Evolutionary conservation across 306 rosid genomes (phyloP).

Genomic region (Quercus robur): DNA sequence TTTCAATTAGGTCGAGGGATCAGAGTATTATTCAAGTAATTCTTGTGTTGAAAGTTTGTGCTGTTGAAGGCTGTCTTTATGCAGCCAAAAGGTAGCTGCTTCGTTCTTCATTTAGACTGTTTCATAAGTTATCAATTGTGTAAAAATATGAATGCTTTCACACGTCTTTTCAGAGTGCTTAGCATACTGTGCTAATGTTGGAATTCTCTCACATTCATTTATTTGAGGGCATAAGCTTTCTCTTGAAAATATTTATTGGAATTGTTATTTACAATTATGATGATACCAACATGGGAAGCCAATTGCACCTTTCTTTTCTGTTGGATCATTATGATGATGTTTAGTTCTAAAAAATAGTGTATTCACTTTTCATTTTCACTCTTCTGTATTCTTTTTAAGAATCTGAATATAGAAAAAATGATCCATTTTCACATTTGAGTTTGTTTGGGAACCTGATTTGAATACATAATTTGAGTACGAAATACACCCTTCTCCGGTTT

Average conservation of each 20-base stretch:
- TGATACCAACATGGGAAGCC: not conserved
- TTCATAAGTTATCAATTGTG: not conserved
- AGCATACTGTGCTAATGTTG: not conserved
- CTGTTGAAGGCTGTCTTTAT: not conserved
- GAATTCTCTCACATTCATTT: not conserved
- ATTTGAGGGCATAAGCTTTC: not conserved
- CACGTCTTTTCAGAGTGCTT: not conserved
- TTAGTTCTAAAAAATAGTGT: too few relatives aligned
- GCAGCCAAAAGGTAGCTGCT: not conserved
- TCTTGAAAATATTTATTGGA: not conserved
- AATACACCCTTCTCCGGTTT: too few relatives aligned
- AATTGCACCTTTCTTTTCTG: not conserved
- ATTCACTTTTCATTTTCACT: too few relatives aligned
- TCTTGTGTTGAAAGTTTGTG: not conserved
- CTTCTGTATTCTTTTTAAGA: too few relatives aligned
- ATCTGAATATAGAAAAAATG: too few relatives aligned
- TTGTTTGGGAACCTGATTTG: too few relatives aligned
- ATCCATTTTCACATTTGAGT: too few relatives aligned
- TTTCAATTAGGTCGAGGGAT: not conserved
- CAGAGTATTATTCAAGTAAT: not conserved
- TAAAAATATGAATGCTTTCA: not conserved
- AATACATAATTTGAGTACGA: too few relatives aligned
- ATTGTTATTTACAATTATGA: not conserved
- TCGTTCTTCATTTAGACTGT: not conserved
- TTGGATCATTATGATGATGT: not conserved